Percentiles rank a stretch among this genome's conserved stretches.
phyloP scores from a whole-genome alignment of 1,139 yeast genomes.

The Pichia terricola region DNA sequence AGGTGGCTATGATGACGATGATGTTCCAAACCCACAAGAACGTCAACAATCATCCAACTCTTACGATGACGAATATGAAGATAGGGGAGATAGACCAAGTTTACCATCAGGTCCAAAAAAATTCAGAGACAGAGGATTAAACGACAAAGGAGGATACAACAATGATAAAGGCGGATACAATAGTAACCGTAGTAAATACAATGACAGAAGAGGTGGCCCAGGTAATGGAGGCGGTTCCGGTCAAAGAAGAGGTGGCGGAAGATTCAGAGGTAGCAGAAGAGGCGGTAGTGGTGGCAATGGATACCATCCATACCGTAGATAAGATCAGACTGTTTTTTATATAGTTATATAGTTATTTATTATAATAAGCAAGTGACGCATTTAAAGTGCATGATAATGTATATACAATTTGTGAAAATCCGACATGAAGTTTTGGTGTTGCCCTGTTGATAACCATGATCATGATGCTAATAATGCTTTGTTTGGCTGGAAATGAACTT shows the following conservation, averaged over 20 bases:
- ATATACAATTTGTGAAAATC: no score
- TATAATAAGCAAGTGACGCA: no score
- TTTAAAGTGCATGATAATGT: no score
- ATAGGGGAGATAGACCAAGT: constrained; percentile 8
- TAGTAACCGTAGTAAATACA: no score
- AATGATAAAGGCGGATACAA: no score
- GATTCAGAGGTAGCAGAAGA: constrained; percentile 20
- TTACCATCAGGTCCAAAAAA: constrained; percentile 27
- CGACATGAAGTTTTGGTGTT: no score
- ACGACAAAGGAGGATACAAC: neutral
- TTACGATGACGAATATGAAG: neutral
- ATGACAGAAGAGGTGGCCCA: constrained; percentile 1
- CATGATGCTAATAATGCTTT: no score
- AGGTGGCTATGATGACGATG: constrained; percentile 20
- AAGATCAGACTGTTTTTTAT: neutral
- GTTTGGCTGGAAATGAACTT: no score
- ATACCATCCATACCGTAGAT: constrained; percentile 25
- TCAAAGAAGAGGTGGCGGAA: constrained; percentile 20
- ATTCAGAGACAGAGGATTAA: constrained; percentile 17
- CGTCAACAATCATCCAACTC: neutral
- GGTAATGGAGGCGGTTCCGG: constrained; percentile 19
- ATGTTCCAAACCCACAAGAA: constrained; percentile 27
- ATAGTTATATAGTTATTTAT: no score
- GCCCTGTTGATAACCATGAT: no score
- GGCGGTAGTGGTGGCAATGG: constrained; percentile 22